phyloP scores from a whole-genome alignment of 306 rosid genomes.

The Lathyrus sativus region DNA sequence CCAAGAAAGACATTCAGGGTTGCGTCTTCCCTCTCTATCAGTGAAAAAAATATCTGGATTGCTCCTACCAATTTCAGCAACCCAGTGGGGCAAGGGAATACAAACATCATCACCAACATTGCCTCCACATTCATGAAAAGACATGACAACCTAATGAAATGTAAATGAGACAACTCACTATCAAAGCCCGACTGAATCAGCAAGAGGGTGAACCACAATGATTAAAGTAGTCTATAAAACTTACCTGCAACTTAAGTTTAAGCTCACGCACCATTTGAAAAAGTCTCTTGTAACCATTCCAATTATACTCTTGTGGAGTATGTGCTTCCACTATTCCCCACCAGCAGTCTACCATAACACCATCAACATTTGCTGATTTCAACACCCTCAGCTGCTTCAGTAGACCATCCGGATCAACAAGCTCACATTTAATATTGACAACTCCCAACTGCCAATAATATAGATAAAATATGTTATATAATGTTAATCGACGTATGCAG shows the following conservation, averaged over 20 bases:
- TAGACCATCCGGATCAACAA: conserved; percentile 87
- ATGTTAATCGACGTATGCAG: conserved; percentile 27
- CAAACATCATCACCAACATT: conserved; percentile 96
- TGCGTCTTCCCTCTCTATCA: conserved; percentile 93
- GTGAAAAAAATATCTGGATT: conserved; percentile 95
- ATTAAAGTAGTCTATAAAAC: conserved; percentile 30
- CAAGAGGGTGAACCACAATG: conserved; percentile 28
- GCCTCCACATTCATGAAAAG: conserved; percentile 99
- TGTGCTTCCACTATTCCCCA: conserved; percentile 99
- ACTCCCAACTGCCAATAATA: conserved; percentile 78
- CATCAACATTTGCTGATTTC: conserved; percentile 83
- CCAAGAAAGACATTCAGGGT: conserved; percentile 98
- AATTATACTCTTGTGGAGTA: conserved; percentile 91
- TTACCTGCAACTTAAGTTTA: conserved; percentile 89
- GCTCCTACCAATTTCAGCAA: conserved; percentile 94
- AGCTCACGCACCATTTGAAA: conserved; percentile 85
- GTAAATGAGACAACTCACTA: conserved; percentile 35
- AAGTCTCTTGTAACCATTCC: conserved; percentile 95
- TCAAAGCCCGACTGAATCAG: conserved; percentile 32
- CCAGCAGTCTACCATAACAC: conserved; percentile 95
- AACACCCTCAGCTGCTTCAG: conserved; percentile 83
- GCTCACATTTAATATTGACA: conserved; percentile 87
- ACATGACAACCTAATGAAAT: conserved; percentile 73
- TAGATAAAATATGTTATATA: conserved; percentile 31
- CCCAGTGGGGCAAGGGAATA: conserved; percentile 97